These are phyloP conservation scores for Pseudocercospora fuligena DNA, from an alignment of 2,329 filamentous ascomycete genomes.

Conservation along the genomic window DNA sequence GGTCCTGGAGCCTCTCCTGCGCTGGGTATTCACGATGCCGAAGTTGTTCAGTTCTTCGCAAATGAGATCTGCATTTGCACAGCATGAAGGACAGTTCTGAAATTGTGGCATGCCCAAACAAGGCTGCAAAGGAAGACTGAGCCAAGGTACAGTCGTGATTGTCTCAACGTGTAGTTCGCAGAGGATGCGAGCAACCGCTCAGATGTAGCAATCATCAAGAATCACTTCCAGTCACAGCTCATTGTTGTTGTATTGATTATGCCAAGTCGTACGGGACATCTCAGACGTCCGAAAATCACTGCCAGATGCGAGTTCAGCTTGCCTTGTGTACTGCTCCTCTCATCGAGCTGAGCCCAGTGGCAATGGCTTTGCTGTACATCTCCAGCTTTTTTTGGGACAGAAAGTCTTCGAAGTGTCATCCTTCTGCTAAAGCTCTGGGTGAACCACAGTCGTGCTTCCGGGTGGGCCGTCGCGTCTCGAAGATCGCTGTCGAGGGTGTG, in stretches of 20 bases:
- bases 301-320: background rate
- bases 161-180: slow-evolving; percentile 4
- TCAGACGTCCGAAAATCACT: background rate
- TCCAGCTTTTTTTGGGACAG: background rate
- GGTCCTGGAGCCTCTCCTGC: background rate
- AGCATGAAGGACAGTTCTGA: background rate
- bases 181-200: background rate
- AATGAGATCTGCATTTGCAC: background rate
- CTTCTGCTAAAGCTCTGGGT: background rate
- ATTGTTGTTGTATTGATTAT: too few species aligned
- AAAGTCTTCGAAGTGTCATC: background rate
- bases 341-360: background rate
- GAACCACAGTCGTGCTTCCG: slow-evolving; percentile 6
- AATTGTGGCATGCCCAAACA: background rate
- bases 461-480: background rate
- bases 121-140: background rate
- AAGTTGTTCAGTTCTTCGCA: background rate
- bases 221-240: too few species aligned
- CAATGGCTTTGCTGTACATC: background rate
- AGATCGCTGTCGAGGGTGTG: background rate
- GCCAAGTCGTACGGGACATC: background rate
- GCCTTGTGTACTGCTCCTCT: background rate
- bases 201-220: too few species aligned
- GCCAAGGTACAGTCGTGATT: background rate
- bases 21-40: background rate